These are phyloP conservation scores for Tolypocladium tundrense DNA, from an alignment of 2,329 filamentous ascomycete species.

Conservation along the genomic window DNA sequence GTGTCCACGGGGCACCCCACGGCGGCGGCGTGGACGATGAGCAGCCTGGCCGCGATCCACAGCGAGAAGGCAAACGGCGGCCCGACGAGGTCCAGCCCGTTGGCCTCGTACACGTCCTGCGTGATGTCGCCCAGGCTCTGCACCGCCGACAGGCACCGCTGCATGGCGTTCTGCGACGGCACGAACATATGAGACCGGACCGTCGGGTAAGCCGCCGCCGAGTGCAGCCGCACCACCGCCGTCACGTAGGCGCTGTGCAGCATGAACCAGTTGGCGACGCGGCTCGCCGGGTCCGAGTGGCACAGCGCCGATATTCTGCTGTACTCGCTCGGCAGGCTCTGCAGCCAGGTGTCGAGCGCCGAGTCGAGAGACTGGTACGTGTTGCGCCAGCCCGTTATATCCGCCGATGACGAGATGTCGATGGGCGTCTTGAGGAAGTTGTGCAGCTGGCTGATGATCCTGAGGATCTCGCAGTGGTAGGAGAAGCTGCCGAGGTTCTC, in stretches of 20 bases:
- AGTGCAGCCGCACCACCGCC: conserved; percentile 32
- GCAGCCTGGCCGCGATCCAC: conserved; percentile 30
- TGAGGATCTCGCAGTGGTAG: conserved; percentile 33
- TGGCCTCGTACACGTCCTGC: conserved; percentile 31
- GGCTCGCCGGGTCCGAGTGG: conserved; percentile 32
- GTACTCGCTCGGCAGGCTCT: conserved; percentile 32
- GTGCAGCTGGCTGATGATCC: conserved; percentile 31
- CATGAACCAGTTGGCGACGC: conserved; percentile 37
- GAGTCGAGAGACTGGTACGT: conserved; percentile 28
- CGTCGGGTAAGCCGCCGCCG: conserved; percentile 31
- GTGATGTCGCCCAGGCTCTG: conserved; percentile 32
- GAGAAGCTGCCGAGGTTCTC: conserved; percentile 35
- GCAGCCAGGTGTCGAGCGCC: conserved; percentile 29
- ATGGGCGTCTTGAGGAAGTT: conserved; percentile 29
- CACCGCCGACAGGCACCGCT: conserved; percentile 31
- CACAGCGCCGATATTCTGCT: conserved; percentile 33
- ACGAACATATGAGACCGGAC: conserved; percentile 29
- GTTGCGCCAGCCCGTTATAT: conserved; percentile 29
- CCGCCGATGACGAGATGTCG: conserved; percentile 25
- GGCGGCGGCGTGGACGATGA: conserved; percentile 30
- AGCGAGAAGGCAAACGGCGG: conserved; percentile 34
- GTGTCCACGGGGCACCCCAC: conserved; percentile 25
- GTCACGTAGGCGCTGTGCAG: conserved; percentile 34
- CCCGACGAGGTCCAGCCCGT: conserved; percentile 29
- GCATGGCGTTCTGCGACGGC: conserved; percentile 33